phyloP scores from a whole-genome alignment of 164 flowering plant genomes.

The Piper longum region DNA sequence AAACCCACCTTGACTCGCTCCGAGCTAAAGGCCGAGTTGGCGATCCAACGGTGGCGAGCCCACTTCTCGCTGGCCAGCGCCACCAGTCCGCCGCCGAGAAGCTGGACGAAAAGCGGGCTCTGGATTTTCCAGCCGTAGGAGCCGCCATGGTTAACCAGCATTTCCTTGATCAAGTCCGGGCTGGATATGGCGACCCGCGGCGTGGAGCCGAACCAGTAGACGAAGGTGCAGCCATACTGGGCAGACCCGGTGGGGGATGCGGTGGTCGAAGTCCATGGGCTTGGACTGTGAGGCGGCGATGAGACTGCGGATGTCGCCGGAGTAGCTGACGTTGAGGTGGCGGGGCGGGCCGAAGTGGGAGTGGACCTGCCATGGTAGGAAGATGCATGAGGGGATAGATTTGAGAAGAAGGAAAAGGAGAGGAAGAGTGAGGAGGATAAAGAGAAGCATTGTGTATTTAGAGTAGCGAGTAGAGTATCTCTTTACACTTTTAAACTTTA shows the following conservation, averaged over 20 bases:
- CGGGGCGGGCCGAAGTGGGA: conserved; percentile 15
- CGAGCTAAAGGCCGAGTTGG: neutral
- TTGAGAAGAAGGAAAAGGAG: neutral
- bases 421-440: neutral
- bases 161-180: neutral
- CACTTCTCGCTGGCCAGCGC: neutral
- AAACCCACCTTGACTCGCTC: neutral
- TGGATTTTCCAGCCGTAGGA: neutral
- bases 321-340: conserved; percentile 18
- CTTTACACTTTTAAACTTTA: no score
- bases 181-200: neutral
- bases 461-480: no score
- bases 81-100: neutral
- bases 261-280: conserved; percentile 4
- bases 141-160: neutral
- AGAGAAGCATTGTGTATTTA: conserved; percentile 2
- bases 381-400: conserved; percentile 1
- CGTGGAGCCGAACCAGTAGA: neutral
- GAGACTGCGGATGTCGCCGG: conserved; percentile 7
- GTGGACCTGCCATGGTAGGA: conserved; percentile 6
- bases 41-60: neutral
- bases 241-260: conserved; percentile 2
- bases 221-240: neutral
- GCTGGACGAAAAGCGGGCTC: neutral
- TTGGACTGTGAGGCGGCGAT: neutral